A percentile compares a stretch with the other conserved stretches of the same genome.
phyloP scores from a whole-genome alignment of 441 rosid genomes.

The Biscutella auriculata region DNA sequence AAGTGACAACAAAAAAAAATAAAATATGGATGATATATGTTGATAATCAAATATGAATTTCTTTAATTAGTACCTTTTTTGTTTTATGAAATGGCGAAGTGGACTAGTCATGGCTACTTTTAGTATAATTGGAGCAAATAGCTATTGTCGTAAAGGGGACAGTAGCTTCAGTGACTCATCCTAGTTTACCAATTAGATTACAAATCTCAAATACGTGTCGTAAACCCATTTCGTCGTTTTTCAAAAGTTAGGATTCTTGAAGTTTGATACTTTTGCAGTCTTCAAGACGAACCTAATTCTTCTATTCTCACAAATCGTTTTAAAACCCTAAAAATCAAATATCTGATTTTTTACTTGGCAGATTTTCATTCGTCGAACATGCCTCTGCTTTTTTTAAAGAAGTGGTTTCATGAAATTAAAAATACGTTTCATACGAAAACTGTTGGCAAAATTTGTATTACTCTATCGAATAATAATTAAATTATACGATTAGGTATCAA shows the following conservation, averaged over 20 bases:
- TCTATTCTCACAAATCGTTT: neutral
- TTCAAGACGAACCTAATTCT: conserved; percentile 15
- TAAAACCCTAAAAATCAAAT: neutral
- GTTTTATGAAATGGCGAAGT: neutral
- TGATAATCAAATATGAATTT: no score
- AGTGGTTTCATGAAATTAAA: neutral
- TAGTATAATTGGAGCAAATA: conserved; percentile 10
- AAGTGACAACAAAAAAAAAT: no score
- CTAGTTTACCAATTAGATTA: conserved; percentile 12
- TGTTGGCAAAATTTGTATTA: neutral
- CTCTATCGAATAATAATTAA: neutral
- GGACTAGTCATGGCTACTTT: conserved; percentile 2
- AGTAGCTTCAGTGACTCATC: conserved; percentile 16
- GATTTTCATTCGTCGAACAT: conserved; percentile 11
- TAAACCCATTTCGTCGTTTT: neutral
- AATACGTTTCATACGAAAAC: no score
- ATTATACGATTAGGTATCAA: conserved; percentile 12
- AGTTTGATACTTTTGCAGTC: neutral
- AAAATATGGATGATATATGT: no score
- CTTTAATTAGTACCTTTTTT: no score
- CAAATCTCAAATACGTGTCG: conserved; percentile 1
- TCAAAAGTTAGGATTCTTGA: conserved; percentile 17
- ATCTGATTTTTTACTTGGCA: neutral
- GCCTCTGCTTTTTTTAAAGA: neutral
- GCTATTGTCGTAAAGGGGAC: neutral